These are phyloP conservation scores for Panaeolus papilionaceus DNA, from an alignment of 768 basidiomycete genomes.

Conservation along the genomic window DNA sequence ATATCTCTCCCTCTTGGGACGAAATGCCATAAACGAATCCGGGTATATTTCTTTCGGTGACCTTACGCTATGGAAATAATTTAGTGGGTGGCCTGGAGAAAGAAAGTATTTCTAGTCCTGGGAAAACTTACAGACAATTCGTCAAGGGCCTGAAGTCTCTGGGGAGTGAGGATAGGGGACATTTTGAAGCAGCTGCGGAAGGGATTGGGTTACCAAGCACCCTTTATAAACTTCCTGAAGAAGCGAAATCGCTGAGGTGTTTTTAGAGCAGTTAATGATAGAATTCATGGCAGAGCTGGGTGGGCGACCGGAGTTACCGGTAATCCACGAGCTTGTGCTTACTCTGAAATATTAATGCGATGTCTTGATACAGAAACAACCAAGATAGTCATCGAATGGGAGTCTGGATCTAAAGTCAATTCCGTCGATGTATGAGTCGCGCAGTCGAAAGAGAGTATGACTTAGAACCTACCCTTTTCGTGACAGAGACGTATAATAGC, in stretches of 20 bases:
- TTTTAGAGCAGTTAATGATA: not conserved
- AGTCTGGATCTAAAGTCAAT: too few species aligned
- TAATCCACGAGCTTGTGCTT: not conserved
- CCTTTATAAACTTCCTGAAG: not conserved
- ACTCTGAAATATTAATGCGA: not conserved
- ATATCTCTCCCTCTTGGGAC: conserved; percentile 31
- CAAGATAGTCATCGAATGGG: too few species aligned
- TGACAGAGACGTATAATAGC: too few species aligned
- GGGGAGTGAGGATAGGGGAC: not conserved
- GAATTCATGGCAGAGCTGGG: not conserved
- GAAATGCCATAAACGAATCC: conserved; percentile 34
- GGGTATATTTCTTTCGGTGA: conserved; percentile 28
- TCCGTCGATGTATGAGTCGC: too few species aligned
- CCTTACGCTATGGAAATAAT: not conserved
- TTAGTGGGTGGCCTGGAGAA: not conserved
- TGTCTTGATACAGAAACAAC: too few species aligned
- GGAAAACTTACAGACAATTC: not conserved
- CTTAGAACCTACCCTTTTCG: too few species aligned
- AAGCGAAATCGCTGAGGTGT: not conserved
- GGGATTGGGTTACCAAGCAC: not conserved
- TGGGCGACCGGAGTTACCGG: not conserved
- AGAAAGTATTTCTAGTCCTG: not conserved
- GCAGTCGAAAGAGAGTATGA: too few species aligned
- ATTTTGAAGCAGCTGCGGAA: not conserved
- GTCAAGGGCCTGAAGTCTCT: not conserved